Conservation (phyloP, 1,139 yeast genomes). For the Candida tetrigidarum region DNA sequence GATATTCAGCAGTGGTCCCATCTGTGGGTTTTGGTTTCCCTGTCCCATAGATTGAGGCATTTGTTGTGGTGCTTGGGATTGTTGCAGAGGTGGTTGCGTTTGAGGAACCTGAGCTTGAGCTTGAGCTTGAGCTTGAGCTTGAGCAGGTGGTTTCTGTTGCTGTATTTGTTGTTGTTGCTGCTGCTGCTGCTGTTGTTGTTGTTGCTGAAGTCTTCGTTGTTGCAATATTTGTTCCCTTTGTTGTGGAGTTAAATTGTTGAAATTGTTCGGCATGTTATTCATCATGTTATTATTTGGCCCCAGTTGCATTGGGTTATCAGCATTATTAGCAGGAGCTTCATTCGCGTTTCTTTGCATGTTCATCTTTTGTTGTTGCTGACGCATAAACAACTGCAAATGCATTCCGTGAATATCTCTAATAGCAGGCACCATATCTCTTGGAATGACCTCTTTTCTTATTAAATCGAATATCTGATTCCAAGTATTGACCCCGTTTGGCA, state of each 20-base stretch:
- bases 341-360: conserved; percentile 19
- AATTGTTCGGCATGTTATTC: conserved; percentile 8
- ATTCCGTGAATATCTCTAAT: conserved; percentile 65
- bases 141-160: background rate
- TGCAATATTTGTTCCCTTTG: conserved; percentile 40
- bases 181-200: conserved; percentile 20
- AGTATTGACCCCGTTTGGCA: conserved; percentile 82
- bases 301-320: conserved; percentile 6
- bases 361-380: conserved; percentile 37
- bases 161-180: conserved; percentile 14
- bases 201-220: conserved; percentile 26
- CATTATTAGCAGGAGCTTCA: conserved; percentile 11
- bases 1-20: conserved; percentile 4
- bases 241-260: conserved; percentile 37
- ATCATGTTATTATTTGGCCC: conserved; percentile 9
- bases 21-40: conserved; percentile 5
- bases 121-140: background rate
- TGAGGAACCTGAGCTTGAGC: conserved; percentile 6
- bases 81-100: conserved; percentile 17
- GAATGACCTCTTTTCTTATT: conserved; percentile 60
- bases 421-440: conserved; percentile 55
- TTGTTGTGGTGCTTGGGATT: conserved; percentile 18
- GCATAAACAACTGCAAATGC: conserved; percentile 46
- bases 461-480: conserved; percentile 84
- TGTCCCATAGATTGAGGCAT: conserved; percentile 16